These are phyloP conservation scores for Exophiala sideris DNA, from an alignment of 2,329 filamentous ascomycete genomes.

Conservation along the genomic window DNA sequence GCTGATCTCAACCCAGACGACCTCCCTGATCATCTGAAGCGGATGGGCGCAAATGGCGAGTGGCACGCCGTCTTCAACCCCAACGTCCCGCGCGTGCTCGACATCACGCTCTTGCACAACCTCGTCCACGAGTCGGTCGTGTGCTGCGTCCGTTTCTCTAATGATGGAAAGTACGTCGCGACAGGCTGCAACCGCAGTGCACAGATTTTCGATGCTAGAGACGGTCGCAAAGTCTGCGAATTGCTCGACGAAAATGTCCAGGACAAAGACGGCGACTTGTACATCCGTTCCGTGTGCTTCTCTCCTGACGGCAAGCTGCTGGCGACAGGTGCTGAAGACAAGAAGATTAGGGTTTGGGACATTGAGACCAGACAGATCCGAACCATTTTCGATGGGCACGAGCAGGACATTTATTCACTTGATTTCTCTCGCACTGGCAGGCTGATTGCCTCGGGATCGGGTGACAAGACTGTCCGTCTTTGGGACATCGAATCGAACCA, in stretches of 20 bases:
- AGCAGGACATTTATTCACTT: conserved; percentile 96
- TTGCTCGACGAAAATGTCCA: conserved; percentile 78
- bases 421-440: conserved; percentile 93
- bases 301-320: conserved; percentile 92
- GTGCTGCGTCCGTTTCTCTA: conserved; percentile 95
- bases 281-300: conserved; percentile 97
- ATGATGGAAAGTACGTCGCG: conserved; percentile 91
- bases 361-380: conserved; percentile 79
- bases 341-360: conserved; percentile 96
- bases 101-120: conserved; percentile 92
- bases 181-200: conserved; percentile 98
- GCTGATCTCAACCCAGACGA: conserved; percentile 85
- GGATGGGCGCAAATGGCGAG: conserved; percentile 67
- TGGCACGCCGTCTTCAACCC: conserved; percentile 99
- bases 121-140: conserved; percentile 93
- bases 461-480: conserved; percentile 87
- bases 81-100: conserved; percentile 78
- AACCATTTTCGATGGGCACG: conserved; percentile 91
- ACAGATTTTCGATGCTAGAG: conserved; percentile 94
- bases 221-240: conserved; percentile 81
- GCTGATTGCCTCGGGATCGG: conserved; percentile 91
- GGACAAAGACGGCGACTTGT: conserved; percentile 85
- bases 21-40: conserved; percentile 81
- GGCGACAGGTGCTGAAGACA: conserved; percentile 95
- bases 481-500: conserved; percentile 90